Conservation (phyloP, 768 basidiomycete species). For the Amanita inopinata region DNA sequence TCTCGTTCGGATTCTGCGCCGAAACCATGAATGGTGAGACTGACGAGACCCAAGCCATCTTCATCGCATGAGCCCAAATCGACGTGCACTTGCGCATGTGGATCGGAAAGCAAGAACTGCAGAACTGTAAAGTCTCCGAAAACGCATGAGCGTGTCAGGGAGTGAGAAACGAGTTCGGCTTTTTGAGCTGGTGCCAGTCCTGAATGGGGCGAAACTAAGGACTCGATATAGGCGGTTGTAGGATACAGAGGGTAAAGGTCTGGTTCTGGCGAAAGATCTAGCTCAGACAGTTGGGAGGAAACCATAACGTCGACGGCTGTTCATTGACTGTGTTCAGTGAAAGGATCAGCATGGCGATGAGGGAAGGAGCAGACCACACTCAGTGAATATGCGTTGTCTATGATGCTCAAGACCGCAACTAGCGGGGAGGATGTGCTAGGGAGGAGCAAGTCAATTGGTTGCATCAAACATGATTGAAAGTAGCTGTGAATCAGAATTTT, state of each 20-base stretch:
- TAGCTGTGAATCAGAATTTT: too few species aligned
- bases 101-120: slow-evolving; percentile 62
- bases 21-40: slow-evolving; percentile 72
- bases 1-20: slow-evolving; percentile 75
- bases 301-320: slow-evolving; percentile 5
- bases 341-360: slow-evolving; percentile 9
- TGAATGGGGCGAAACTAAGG: slow-evolving; percentile 55
- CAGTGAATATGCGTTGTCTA: too few species aligned
- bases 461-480: too few species aligned
- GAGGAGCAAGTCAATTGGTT: too few species aligned
- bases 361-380: slow-evolving; percentile 6
- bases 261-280: slow-evolving; percentile 64
- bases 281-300: slow-evolving; percentile 7
- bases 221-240: slow-evolving; percentile 48
- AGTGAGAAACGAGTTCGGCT: slow-evolving; percentile 62
- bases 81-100: slow-evolving; percentile 52
- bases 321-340: too few species aligned
- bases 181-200: slow-evolving; percentile 63
- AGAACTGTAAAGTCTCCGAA: slow-evolving; percentile 71
- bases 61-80: slow-evolving; percentile 73
- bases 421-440: too few species aligned
- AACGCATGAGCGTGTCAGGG: slow-evolving; percentile 61
- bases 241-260: slow-evolving; percentile 78
- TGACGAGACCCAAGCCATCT: slow-evolving; percentile 76
- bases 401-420: too few species aligned